Conservation (phyloP, 352 stramenopile genomes). For the Globisporangium rhizosaccharum region DNA sequence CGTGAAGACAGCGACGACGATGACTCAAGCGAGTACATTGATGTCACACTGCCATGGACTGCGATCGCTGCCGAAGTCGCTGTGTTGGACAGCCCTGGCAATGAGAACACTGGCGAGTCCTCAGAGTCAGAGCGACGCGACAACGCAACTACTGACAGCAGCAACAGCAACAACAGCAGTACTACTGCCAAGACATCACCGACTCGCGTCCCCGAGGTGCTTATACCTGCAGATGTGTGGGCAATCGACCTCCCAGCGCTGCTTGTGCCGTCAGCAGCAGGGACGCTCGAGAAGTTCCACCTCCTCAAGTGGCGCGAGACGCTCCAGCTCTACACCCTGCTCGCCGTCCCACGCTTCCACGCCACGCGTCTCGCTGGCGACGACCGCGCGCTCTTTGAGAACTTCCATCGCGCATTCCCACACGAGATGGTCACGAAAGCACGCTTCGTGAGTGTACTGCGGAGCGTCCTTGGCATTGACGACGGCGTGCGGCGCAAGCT, state of each 20-base stretch:
- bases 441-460: constrained; percentile 58
- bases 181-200: neutral
- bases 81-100: neutral
- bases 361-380: constrained; percentile 46
- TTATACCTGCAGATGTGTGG: neutral
- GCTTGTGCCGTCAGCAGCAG: constrained; percentile 18
- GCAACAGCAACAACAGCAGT: neutral
- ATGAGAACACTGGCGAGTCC: too few species aligned
- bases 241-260: neutral
- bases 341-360: constrained; percentile 37
- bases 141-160: neutral
- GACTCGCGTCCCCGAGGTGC: neutral
- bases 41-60: constrained; percentile 9
- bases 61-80: neutral
- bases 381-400: constrained; percentile 61
- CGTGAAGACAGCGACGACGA: neutral
- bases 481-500: constrained; percentile 18
- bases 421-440: constrained; percentile 63
- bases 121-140: neutral
- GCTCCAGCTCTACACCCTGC: constrained; percentile 33
- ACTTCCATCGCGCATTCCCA: constrained; percentile 63
- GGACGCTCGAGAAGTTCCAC: constrained; percentile 60
- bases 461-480: constrained; percentile 44
- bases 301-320: constrained; percentile 60
- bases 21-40: constrained; percentile 7